phyloP scores from a whole-genome alignment of 768 basidiomycete genomes.

The Paxillus rubicundulus region DNA sequence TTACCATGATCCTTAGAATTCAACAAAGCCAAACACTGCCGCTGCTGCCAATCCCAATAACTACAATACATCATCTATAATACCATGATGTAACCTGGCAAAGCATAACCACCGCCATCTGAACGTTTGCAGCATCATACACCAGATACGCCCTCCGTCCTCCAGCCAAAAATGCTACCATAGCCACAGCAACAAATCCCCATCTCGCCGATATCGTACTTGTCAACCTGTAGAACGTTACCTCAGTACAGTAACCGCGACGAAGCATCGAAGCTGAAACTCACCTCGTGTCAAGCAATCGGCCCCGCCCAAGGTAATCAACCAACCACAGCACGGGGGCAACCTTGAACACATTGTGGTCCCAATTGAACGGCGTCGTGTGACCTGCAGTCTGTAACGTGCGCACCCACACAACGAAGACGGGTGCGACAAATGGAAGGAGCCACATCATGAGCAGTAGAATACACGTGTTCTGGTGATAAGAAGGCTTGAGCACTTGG shows the following conservation, averaged over 20 bases:
- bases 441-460: slow-evolving; percentile 79
- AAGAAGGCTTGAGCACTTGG: slow-evolving; percentile 21
- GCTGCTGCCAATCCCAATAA: too few species aligned
- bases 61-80: not conserved
- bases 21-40: too few species aligned
- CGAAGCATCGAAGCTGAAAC: slow-evolving; percentile 12
- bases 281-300: slow-evolving; percentile 42
- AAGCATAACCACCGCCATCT: slow-evolving; percentile 14
- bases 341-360: slow-evolving; percentile 68
- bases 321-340: slow-evolving; percentile 63
- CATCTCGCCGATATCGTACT: slow-evolving; percentile 41
- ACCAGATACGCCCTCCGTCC: slow-evolving; percentile 64
- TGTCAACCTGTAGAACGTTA: slow-evolving; percentile 3
- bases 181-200: slow-evolving; percentile 49
- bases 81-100: slow-evolving; percentile 7
- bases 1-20: not conserved
- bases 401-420: slow-evolving; percentile 86
- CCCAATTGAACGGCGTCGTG: slow-evolving; percentile 76
- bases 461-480: slow-evolving; percentile 56
- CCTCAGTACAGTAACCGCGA: not conserved
- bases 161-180: slow-evolving; percentile 61
- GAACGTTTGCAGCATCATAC: slow-evolving; percentile 56
- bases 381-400: slow-evolving; percentile 79
- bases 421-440: slow-evolving; percentile 72
- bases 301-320: slow-evolving; percentile 56